Base-by-base conservation (phyloP, 2,329 filamentous ascomycete species). In the Talaromyces sp. region DNA sequence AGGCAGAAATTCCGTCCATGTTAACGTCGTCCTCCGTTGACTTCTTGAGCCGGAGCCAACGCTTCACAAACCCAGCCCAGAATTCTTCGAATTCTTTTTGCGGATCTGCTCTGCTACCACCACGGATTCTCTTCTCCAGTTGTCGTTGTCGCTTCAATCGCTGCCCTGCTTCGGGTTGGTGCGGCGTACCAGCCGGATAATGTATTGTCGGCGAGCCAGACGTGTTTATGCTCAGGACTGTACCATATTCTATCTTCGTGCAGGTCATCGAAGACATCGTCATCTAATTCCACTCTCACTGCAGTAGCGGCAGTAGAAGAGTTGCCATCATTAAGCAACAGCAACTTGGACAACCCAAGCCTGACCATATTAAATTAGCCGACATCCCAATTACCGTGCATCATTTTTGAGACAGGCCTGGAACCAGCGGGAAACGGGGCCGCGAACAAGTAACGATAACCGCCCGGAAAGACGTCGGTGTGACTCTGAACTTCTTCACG, bases 391-490 rank as follows among this genome's bases (percentile, higher is more conserved):
- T 5, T 14, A 14, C 6, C 11, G 4, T 37, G 12, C 35, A 14
- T 16, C 35, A 37, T 5, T 14, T 37, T 37, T 37, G 35, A 37
- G 35, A 16, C 12, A 5, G 12, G 35, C 16, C 35, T 37, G 12
- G 35, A 37, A 1, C 39, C 60, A 2, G 40, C 4, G 12, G 42
- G 23, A 5, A 25, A 50, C 11, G 18, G n/a, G 40, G 14, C 56
- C 16, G 60, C 40, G 28, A 62, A 48, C 1, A 62, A 4, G 11
- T 62, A 16, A 6, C 40, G 21, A 62, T 62, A 62, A 3, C 60
- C 60, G 3, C 60, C 52, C 1, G 60, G 60, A n/a, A 50, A 62
- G 16, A 21, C 21, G 12, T 25, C 14, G 37, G 5, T 5, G 6
- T 42, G 42, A 4, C 25, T n/a, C 23, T 62, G 60, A 7, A 21